Base-by-base conservation (phyloP, 2,329 filamentous ascomycete genomes). In the Aureobasidium sp. region DNA sequence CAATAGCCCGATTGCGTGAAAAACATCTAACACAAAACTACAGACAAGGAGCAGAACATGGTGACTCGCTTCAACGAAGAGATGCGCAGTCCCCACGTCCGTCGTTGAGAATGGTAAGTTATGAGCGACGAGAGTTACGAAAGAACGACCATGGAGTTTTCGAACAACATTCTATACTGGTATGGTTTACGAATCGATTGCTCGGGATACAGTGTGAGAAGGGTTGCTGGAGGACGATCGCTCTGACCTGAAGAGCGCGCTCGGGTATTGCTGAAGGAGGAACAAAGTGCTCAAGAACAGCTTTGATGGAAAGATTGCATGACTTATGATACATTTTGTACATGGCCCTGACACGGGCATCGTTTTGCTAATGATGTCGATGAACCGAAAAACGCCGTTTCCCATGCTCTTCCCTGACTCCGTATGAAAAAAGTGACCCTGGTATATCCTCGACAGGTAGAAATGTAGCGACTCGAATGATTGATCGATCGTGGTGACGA, bases 261-360 rank as follows among this genome's bases (percentile, higher is more conserved):
- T 55, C 27, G 52, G 10, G 9, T 4, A n/a, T 34, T 29, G 29
- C 27, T 21, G 27, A n/a, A 16, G 21, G n/a, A 16, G 6, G 25
- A 30, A 13, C n/a, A 10, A 34, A 29, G 30, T 41, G 34, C 25
- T 41, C 50, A 27, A 34, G 49, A 27, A 44, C 27, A 42, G 21
- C 54, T 58, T 58, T 10, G 29, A 47, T 21, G 41, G 30, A 21
- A 37, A 37, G 42, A 37, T 21, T 29, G 55, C 42, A 59, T 49
- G 32, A 59, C 15, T 44, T 59, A 59, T 49, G 34, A 49, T 59
- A 59, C 55, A 59, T 21, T 59, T 59, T 59, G 44, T 59, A 52
- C 55, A 52, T 52, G 57, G 37, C 45, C 32, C 25, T 42, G 21
- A n/a, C n/a, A n/a, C 5, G 47, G 32, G 30, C 53, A 57, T 32